Base-by-base conservation (phyloP, 768 basidiomycete genomes). In the Thelephora ganbajun region DNA sequence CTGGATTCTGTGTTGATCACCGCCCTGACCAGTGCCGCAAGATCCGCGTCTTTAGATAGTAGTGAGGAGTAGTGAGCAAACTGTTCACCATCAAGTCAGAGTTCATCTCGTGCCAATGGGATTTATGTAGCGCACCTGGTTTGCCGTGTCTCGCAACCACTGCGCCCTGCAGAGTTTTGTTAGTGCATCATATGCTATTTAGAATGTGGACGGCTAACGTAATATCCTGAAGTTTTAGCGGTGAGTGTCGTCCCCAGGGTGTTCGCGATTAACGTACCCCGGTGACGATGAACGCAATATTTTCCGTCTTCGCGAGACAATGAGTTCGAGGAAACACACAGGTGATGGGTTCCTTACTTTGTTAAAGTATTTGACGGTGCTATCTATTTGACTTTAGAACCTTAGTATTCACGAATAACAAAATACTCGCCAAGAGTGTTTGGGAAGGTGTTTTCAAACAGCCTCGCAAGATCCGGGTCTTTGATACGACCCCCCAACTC, bases 401-500 rank as follows among this genome's bases (percentile, higher is more conserved):
- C 45, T 41, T 22, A 14, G 39, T 2, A n/a, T 14, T 16, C 39
- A 14, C 39, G 9, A 14, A 41, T 2, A 41, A 9, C 2, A 47
- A 11, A 30, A 7, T 26, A 57, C 68, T 50, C 53, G 83, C 83
- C 84, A 41, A 88, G 71, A 0, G 85, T 88, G 54, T 85, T 85
- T 2, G 85, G 85, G 57, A 86, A 85, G 0, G 84, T 80, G 51
- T 87, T 88, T 60, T 86, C 84, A 53, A 88, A 88, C 18, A 88
- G 59, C 44, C 82, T 73, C 11, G 84, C 85, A 45, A 88, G 53
- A 55, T 88, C 85, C 0, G 83, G 80, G 57, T 88, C 82, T 58
- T 78, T 85, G 48, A 88, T 64, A 41, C 79, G 69, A 14, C 65
- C 59, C 37, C 74, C 85, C 80, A 85, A 81, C 59, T 87, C 80